These are phyloP conservation scores for Sugiyamaella marilandica DNA, from an alignment of 805 yeast genomes.

Conservation along the genomic window DNA sequence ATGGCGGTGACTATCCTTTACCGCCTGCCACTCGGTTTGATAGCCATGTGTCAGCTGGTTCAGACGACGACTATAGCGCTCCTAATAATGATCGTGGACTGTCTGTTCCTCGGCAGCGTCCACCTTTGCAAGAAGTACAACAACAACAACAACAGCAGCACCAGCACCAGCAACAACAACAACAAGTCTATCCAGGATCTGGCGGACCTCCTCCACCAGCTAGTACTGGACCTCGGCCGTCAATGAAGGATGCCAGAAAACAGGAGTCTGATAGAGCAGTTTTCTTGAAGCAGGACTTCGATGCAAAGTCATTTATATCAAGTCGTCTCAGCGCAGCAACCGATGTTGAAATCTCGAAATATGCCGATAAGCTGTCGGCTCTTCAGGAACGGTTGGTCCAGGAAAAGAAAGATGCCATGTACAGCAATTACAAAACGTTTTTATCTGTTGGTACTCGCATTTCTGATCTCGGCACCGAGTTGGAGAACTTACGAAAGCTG, in stretches of 20 bases:
- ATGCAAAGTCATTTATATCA: constrained; percentile 46
- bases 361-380: constrained; percentile 49
- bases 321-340: constrained; percentile 56
- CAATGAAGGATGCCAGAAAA: neutral
- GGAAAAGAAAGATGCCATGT: constrained; percentile 26
- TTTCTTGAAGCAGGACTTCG: constrained; percentile 31
- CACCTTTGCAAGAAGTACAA: neutral
- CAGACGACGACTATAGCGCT: neutral
- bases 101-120: neutral
- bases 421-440: constrained; percentile 31
- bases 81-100: neutral
- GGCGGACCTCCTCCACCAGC: constrained; percentile 46
- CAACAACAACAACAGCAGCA: neutral
- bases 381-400: constrained; percentile 47
- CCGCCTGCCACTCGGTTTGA: constrained; percentile 4
- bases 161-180: constrained; percentile 1
- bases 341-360: constrained; percentile 67
- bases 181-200: neutral
- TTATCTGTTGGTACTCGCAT: constrained; percentile 44
- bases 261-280: constrained; percentile 8
- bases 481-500: constrained; percentile 55
- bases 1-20: constrained; percentile 8
- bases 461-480: constrained; percentile 56
- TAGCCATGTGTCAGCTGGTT: neutral
- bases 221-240: constrained; percentile 28